Evolutionary conservation across 495 filamentous ascomycete species (phyloP), one percentile per base, ranked within the genome.

Genomic region (Talaromyces proteolyticus): DNA sequence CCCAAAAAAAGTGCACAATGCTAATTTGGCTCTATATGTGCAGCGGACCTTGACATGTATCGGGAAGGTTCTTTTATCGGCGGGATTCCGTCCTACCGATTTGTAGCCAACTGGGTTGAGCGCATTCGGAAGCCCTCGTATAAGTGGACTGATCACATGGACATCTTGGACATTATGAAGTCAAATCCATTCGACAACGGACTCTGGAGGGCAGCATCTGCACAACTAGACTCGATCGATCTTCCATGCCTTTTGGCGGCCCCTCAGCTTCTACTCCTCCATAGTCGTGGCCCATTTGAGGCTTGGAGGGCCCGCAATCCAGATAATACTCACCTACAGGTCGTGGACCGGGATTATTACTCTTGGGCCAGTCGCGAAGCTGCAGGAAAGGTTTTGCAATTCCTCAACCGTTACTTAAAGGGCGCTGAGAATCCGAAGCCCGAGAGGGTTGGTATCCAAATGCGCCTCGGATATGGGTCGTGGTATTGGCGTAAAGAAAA

Each of bases 401-500:
- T 42, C 40, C 40, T 42, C 20, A 19, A 42, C 18, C 40, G 19
- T 19, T 42, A 42, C 19, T 42, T 42, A 17, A 42, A 42, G 18
- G 40, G 18, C 14, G 18, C 12, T 16, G 40, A 42, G 10, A 18
- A 16, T 42, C 40, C 40, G 10, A 19, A 16, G 20, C 40, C 40
- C 10, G 40, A 42, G 18, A 42, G 19, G 19, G 40, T 42, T 16
- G 40, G 40, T 17, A 42, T 42, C 19, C 40, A 42, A 20, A 17
- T 42, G 8, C 40, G 40, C n/a, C 40, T 42, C 14, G 40, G 40
- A 17, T 17, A 42, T 42, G 40, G 40, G 19, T 8, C n/a, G 19
- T 42, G 40, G 40, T 42, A 42, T 42, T 42, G 40, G 40, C 40
- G 40, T 20, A 42, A 42, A 42, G 40, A 42, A 42, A 20, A 20